These are phyloP conservation scores for Arthroderma uncinatum DNA, from an alignment of 2,329 filamentous ascomycete genomes.

Conservation along the genomic window DNA sequence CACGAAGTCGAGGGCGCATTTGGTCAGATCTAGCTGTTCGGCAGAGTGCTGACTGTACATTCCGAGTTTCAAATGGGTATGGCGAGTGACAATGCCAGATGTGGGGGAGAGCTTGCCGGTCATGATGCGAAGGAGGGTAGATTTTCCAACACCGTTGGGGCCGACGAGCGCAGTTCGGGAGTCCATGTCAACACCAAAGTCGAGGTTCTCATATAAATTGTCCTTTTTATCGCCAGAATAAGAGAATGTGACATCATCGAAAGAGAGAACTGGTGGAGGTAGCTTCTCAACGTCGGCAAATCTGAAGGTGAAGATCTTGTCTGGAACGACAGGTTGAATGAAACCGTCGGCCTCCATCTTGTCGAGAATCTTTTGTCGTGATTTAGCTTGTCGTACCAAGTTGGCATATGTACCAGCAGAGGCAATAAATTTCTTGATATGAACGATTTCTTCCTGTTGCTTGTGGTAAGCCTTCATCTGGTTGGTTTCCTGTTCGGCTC, in stretches of 20 bases:
- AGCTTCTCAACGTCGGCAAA: slow-evolving; percentile 99
- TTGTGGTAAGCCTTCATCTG: slow-evolving; percentile 99
- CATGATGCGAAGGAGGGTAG: slow-evolving; percentile 98
- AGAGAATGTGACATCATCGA: slow-evolving; percentile 95
- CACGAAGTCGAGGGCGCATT: slow-evolving; percentile 94
- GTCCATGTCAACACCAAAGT: slow-evolving; percentile 99
- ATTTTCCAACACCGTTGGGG: slow-evolving; percentile 99
- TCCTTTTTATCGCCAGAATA: slow-evolving; percentile 85
- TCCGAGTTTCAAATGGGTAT: slow-evolving; percentile 97
- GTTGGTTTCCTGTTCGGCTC: slow-evolving; percentile 87
- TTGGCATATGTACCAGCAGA: slow-evolving; percentile 99
- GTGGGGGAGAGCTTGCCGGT: slow-evolving; percentile 98
- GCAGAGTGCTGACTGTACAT: slow-evolving; percentile 98
- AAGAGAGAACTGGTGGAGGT: slow-evolving; percentile 90
- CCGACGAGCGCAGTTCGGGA: slow-evolving; percentile 95
- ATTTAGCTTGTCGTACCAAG: slow-evolving; percentile 97
- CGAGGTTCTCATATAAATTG: slow-evolving; percentile 90
- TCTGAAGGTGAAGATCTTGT: slow-evolving; percentile 91
- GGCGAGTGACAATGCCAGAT: slow-evolving; percentile 67
- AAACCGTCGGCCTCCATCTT: slow-evolving; percentile 99
- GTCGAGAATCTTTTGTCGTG: slow-evolving; percentile 97
- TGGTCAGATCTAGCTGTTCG: slow-evolving; percentile 95
- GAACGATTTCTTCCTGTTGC: slow-evolving; percentile 96
- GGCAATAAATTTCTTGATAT: slow-evolving; percentile 99
- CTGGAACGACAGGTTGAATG: slow-evolving; percentile 76